Evolutionary conservation across 108 stramenopile genomes (phyloP), one percentile per base, ranked within the genome.

Genomic region (Nitzschia sp.): DNA sequence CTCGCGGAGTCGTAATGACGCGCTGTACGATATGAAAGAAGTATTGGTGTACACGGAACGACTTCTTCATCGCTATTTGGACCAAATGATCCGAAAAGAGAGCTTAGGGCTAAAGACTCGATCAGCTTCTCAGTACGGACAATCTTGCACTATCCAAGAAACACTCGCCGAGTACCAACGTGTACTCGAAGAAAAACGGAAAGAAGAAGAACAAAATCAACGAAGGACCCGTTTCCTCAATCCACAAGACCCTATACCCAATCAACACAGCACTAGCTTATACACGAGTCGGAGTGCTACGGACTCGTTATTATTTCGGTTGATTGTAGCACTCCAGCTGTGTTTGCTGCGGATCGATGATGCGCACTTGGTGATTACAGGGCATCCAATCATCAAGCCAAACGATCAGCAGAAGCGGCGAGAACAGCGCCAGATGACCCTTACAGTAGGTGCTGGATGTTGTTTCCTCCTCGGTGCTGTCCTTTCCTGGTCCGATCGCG

Each of bases 311-410:
- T 35, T 93, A 26, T 93, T 93, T 71, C 83, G 86, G 41, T 71
- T 93, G 27, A 86, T 93, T 58, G 85, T 85, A 9, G 68, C 74
- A 2, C 65, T 90, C 52, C 86, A 90, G 64, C 75, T 93, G 17
- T 87, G 85, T 60, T 55, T 89, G 65, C 73, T 88, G 15, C 62
- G 92, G 35, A 78, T 93, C 35, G 83, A 85, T 60, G 89, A 93
- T 55, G 92, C 86, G 0, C 74, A 86, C 57, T 64, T 50, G 25
- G 70, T 90, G 2, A 61, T 88, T 17, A 25, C 56, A 46, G 47
- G 72, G 15, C 19, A 30, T 16, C 48, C n/a, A 64, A 62, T 2
- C 2, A 62, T 41, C 44, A 45, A 38, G 41, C 26, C 11, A 8
- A 35, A 61, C 11, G 34, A 35, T 35, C 34, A 35, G 3, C 21